Base-by-base conservation (phyloP, 2,329 filamentous ascomycete species). In the Fusarium sp. region DNA sequence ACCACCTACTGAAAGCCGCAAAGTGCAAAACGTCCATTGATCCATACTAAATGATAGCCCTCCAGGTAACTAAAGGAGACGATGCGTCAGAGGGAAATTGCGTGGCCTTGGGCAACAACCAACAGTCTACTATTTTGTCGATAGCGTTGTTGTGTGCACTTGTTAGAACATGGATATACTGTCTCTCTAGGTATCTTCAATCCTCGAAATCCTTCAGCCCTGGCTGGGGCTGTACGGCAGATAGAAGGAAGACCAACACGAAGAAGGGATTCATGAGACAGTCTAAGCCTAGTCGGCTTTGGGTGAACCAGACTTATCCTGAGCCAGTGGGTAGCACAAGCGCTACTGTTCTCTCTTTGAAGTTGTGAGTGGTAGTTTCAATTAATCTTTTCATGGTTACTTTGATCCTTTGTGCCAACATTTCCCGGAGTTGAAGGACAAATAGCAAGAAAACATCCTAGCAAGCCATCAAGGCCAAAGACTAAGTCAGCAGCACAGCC, bases 21-120 rank as follows among this genome's bases (percentile, higher is more conserved):
- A 62, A 43, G 46, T 44, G 34, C 39, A 62, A 18, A 55, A 43
- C 34, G 44, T 42, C 22, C 20, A 22, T 13, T 22, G 6, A 40
- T 20, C 11, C n/a, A 52, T 45, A 43, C 13, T 33, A 15, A 53
- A 63, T 24, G 39, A 26, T 36, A 40, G 34, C 42, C 48, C 48
- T 63, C n/a, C 46, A 51, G 46, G 33, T 24, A 40, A 65, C 24
- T 36, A 40, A 20, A 44, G 22, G 45, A 62, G 39, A 18, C 33
- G 50, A 51, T 64, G 52, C 59, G 51, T 65, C 51, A 68, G 57
- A 59, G 58, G 60, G 62, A 58, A 70, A 70, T 69, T 70, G 50
- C 48, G 63, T 70, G 57, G 66, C 52, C 63, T 62, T 44, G 36
- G 38, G 42, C 38, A n/a, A 51, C 39, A 45, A 43, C 48, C 46